Evolutionary conservation across 1,284 basidiomycete genomes (phyloP).

Genomic region (Papiliotrema terrestris): DNA sequence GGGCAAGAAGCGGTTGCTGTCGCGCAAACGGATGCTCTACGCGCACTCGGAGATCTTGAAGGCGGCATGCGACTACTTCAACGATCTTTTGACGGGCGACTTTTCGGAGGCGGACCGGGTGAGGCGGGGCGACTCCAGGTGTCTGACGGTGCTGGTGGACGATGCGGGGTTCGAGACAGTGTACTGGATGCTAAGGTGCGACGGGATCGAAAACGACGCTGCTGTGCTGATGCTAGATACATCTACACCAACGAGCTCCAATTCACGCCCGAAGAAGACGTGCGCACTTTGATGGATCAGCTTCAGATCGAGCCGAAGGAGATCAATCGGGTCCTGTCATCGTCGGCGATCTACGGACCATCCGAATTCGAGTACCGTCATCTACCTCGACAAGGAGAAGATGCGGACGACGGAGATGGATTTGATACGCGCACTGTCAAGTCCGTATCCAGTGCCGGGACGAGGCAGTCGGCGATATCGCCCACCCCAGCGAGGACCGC

Average conservation of each 20-base stretch:
- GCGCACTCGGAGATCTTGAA: slow-evolving; percentile 74
- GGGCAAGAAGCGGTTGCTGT: not conserved
- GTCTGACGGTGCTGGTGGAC: slow-evolving; percentile 56
- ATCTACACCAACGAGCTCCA: slow-evolving; percentile 64
- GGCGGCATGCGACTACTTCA: slow-evolving; percentile 72
- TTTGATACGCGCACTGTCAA: slow-evolving; percentile 20
- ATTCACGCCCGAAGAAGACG: slow-evolving; percentile 56
- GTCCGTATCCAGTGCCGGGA: slow-evolving; percentile 21
- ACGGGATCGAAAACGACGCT: not conserved
- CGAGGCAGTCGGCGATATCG: slow-evolving; percentile 1
- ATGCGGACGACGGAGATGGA: slow-evolving; percentile 7
- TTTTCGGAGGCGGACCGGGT: slow-evolving; percentile 59
- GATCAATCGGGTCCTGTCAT: slow-evolving; percentile 55
- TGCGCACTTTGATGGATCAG: slow-evolving; percentile 25
- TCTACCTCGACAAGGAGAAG: slow-evolving; percentile 12
- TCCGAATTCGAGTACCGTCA: slow-evolving; percentile 63
- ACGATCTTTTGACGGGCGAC: slow-evolving; percentile 68
- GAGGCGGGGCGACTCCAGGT: slow-evolving; percentile 16
- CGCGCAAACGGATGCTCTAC: slow-evolving; percentile 59
- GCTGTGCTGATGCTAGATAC: slow-evolving; percentile 53
- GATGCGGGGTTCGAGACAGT: slow-evolving; percentile 78
- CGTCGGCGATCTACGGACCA: slow-evolving; percentile 53
- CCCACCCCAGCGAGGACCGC: not conserved
- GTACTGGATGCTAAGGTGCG: slow-evolving; percentile 64
- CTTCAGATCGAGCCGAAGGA: slow-evolving; percentile 18